These are phyloP conservation scores for Lepiota brunneoincarnata DNA, from an alignment of 768 basidiomycete genomes.

Conservation along the genomic window DNA sequence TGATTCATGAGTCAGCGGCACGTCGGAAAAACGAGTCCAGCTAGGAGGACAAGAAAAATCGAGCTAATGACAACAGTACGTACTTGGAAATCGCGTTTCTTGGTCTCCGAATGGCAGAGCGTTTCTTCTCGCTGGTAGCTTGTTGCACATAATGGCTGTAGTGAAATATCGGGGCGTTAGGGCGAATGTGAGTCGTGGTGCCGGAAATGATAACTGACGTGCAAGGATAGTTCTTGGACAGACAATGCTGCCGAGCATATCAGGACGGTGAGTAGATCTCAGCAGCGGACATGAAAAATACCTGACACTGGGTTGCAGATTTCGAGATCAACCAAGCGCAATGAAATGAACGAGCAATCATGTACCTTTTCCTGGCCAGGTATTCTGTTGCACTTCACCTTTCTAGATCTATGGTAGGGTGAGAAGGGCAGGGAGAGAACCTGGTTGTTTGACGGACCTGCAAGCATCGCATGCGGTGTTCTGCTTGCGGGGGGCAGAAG, in stretches of 20 bases:
- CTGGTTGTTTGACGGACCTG: slow-evolving; percentile 44
- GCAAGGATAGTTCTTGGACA: slow-evolving; percentile 88
- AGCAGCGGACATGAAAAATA: slow-evolving; percentile 26
- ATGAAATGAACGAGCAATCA: slow-evolving; percentile 15
- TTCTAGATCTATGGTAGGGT: slow-evolving; percentile 56
- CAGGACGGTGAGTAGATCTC: slow-evolving; percentile 14
- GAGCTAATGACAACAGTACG: slow-evolving; percentile 21
- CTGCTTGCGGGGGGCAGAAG: slow-evolving; percentile 87
- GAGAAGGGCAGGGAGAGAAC: slow-evolving; percentile 12
- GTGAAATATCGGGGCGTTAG: slow-evolving; percentile 3
- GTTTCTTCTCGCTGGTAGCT: slow-evolving; percentile 83
- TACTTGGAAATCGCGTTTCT: slow-evolving; percentile 54
- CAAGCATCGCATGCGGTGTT: slow-evolving; percentile 94
- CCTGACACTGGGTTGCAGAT: slow-evolving; percentile 55
- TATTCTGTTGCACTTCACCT: slow-evolving; percentile 85
- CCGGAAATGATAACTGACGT: slow-evolving; percentile 53
- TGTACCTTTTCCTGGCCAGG: slow-evolving; percentile 79
- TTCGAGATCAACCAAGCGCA: slow-evolving; percentile 10
- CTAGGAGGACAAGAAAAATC: slow-evolving; percentile 6
- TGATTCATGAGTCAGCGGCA: slow-evolving; percentile 18
- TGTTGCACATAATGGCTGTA: slow-evolving; percentile 77
- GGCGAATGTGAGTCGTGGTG: slow-evolving; percentile 9
- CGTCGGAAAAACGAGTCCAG: slow-evolving; percentile 12
- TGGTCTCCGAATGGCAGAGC: slow-evolving; percentile 59
- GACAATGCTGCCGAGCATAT: slow-evolving; percentile 60